These are phyloP conservation scores for Haplosporangium sp. DNA, from an alignment of 371 early-diverging fungal species.

Conservation along the genomic window DNA sequence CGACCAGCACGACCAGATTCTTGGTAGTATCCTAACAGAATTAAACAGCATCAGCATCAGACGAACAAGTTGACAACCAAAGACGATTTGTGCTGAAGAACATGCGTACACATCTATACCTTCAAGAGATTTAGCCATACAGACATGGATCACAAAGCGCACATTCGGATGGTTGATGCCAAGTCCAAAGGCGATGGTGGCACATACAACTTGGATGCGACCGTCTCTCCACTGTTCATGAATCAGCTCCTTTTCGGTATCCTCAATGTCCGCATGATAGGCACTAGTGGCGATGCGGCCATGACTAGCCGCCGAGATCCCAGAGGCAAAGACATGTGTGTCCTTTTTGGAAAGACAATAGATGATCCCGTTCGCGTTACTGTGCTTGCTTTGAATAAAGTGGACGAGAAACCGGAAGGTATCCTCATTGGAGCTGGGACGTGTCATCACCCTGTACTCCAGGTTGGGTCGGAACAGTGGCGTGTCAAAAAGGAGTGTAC, in stretches of 20 bases:
- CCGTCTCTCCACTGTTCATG: constrained; percentile 82
- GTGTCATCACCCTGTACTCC: constrained; percentile 74
- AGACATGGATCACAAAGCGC: constrained; percentile 88
- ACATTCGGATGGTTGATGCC: constrained; percentile 91
- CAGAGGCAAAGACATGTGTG: constrained; percentile 74
- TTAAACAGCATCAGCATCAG: neutral
- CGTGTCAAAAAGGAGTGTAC: constrained; percentile 65
- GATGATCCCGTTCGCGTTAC: constrained; percentile 80
- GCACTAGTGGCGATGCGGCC: constrained; percentile 67
- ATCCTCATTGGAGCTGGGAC: constrained; percentile 61
- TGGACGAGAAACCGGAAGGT: constrained; percentile 74
- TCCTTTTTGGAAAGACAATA: constrained; percentile 87
- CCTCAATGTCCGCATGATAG: constrained; percentile 88
- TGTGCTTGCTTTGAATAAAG: constrained; percentile 72
- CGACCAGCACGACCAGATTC: constrained; percentile 94
- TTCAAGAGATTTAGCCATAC: constrained; percentile 87
- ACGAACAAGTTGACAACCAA: neutral
- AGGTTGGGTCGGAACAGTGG: constrained; percentile 73
- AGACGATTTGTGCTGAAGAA: neutral
- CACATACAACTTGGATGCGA: constrained; percentile 79
- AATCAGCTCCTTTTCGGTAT: constrained; percentile 74
- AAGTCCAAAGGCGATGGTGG: constrained; percentile 91
- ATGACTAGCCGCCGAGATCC: constrained; percentile 62
- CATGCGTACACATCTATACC: constrained; percentile 37
- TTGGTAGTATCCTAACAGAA: constrained; percentile 80